A percentile compares a stretch with the other conserved stretches of the same genome.
Evolutionary conservation across 768 basidiomycete genomes (phyloP).

Genomic region (Asterophora parasitica): DNA sequence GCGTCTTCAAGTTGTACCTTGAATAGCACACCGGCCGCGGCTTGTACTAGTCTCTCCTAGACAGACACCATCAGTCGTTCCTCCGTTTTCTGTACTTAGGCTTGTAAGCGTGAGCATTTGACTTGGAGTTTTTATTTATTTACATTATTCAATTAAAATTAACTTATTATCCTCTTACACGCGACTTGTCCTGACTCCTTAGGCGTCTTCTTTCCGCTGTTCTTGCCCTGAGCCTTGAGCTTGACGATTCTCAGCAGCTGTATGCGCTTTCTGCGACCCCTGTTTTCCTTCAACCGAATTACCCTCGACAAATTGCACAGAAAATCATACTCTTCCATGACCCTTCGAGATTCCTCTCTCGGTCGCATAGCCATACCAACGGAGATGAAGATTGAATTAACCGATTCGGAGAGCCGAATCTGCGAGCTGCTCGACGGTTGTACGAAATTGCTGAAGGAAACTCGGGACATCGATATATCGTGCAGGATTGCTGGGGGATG

Average conservation of each 20-base stretch:
- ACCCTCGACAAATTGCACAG: neutral
- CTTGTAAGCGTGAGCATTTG: too few relatives aligned
- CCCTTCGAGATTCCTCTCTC: slow-evolving; percentile 7
- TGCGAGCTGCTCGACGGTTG: slow-evolving; percentile 82
- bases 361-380: slow-evolving; percentile 18
- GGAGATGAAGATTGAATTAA: slow-evolving; percentile 48
- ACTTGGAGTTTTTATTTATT: too few relatives aligned
- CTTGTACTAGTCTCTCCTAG: too few relatives aligned
- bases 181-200: too few relatives aligned
- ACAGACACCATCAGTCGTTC: too few relatives aligned
- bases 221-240: neutral
- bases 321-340: slow-evolving; percentile 9
- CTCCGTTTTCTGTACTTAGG: too few relatives aligned
- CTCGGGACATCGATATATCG: slow-evolving; percentile 49
- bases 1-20: too few relatives aligned
- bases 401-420: slow-evolving; percentile 61
- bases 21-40: too few relatives aligned
- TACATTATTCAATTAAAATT: too few relatives aligned
- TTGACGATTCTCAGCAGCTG: neutral
- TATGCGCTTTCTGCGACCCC: slow-evolving; percentile 3
- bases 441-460: slow-evolving; percentile 47
- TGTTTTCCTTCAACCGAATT: neutral
- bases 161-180: too few relatives aligned
- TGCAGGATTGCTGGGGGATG: slow-evolving; percentile 97
- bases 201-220: too few relatives aligned